phyloP scores from a whole-genome alignment of 768 basidiomycete species.

The Lentinula detonsa region DNA sequence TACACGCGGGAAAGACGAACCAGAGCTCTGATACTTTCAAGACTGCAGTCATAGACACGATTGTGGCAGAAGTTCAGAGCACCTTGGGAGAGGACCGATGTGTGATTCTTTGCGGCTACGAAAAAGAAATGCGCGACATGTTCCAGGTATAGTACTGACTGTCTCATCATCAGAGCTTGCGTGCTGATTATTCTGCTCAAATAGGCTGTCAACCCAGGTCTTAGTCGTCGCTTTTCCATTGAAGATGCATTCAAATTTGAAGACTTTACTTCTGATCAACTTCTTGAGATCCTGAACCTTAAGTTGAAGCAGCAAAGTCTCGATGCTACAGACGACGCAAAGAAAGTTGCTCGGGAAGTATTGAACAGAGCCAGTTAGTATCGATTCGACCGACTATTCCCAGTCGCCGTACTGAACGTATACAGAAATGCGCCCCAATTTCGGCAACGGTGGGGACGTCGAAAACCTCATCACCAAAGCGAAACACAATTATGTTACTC shows the following conservation, averaged over 20 bases:
- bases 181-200: slow-evolving; percentile 23
- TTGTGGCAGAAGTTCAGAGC: slow-evolving; percentile 41
- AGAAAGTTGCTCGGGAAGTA: slow-evolving; percentile 45
- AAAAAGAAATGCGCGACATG: slow-evolving; percentile 51
- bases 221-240: slow-evolving; percentile 60
- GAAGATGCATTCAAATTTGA: slow-evolving; percentile 67
- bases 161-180: slow-evolving; percentile 6
- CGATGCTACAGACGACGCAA: slow-evolving; percentile 48
- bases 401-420: slow-evolving; percentile 13
- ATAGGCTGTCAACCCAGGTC: slow-evolving; percentile 32
- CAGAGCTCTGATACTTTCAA: slow-evolving; percentile 25
- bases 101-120: slow-evolving; percentile 37
- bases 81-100: slow-evolving; percentile 42
- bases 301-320: slow-evolving; percentile 58
- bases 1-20: not conserved
- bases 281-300: slow-evolving; percentile 43
- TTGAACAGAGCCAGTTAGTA: slow-evolving; percentile 30
- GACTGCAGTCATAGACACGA: slow-evolving; percentile 40
- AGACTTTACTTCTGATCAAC: slow-evolving; percentile 51
- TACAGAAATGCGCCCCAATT: slow-evolving; percentile 41
- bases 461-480: slow-evolving; percentile 52
- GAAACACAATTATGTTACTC: slow-evolving; percentile 42
- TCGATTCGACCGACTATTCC: not conserved
- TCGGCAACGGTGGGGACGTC: slow-evolving; percentile 61
- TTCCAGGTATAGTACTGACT: slow-evolving; percentile 46